phyloP scores from a whole-genome alignment of 1,284 basidiomycete genomes.

The Ceratobasidium sp. region DNA sequence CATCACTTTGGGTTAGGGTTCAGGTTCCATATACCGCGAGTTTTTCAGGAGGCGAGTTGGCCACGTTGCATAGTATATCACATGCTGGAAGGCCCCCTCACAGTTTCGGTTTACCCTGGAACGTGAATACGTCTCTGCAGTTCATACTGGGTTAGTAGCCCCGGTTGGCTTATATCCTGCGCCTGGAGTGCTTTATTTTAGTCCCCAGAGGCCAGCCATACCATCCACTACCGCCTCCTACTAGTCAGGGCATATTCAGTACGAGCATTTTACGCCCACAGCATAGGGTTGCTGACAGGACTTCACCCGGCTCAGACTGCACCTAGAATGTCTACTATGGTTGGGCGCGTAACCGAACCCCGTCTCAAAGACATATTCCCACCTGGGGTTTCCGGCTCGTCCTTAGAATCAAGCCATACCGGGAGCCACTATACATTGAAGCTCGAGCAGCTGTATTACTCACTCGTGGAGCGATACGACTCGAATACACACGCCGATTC shows the following conservation, averaged over 20 bases:
- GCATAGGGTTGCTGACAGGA: background rate
- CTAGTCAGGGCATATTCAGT: background rate
- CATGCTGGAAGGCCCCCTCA: too few relatives aligned
- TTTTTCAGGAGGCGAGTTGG: too few relatives aligned
- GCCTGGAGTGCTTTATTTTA: too few relatives aligned
- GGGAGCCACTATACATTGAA: background rate
- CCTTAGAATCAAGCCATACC: background rate
- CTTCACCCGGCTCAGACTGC: background rate
- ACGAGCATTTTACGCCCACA: background rate
- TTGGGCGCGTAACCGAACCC: background rate
- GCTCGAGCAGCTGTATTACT: conserved; percentile 4
- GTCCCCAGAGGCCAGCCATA: too few relatives aligned
- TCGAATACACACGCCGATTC: background rate
- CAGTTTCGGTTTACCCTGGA: too few relatives aligned
- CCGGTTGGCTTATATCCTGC: too few relatives aligned
- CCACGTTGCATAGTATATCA: too few relatives aligned
- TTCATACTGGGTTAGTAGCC: too few relatives aligned
- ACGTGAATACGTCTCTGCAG: too few relatives aligned
- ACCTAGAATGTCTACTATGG: background rate
- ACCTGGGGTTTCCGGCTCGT: background rate
- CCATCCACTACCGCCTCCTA: too few relatives aligned
- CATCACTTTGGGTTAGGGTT: too few relatives aligned
- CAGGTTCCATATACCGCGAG: too few relatives aligned
- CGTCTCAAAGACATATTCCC: conserved; percentile 5
- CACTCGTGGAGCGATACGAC: background rate